A percentile compares a stretch with the other conserved stretches of the same genome.
Evolutionary conservation across 495 filamentous ascomycete species (phyloP).

Genomic region (Penicillium coffeae): DNA sequence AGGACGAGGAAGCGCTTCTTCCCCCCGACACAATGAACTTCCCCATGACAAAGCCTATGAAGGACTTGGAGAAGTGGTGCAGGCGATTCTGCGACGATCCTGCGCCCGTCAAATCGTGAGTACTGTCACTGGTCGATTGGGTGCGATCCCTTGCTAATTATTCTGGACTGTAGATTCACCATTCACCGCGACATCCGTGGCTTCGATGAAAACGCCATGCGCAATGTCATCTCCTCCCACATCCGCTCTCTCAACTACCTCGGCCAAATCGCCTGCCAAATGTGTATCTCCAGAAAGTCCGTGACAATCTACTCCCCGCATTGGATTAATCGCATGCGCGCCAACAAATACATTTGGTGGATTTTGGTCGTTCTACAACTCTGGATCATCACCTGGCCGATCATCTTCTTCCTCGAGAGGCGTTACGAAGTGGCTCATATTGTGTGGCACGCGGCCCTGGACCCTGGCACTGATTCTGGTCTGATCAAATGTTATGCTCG

Average conservation of each 20-base stretch:
- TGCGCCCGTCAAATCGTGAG: conserved; percentile 40
- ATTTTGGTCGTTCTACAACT: conserved; percentile 38
- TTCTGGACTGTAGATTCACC: conserved; percentile 28
- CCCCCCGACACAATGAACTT: not conserved
- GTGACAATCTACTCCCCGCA: conserved; percentile 45
- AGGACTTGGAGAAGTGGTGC: conserved; percentile 34
- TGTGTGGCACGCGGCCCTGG: conserved; percentile 29
- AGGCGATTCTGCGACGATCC: conserved; percentile 38
- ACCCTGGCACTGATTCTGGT: conserved; percentile 3
- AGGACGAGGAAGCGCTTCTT: conserved; percentile 3
- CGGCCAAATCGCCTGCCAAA: conserved; percentile 26
- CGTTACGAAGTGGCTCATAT: conserved; percentile 36
- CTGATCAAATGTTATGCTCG: conserved; percentile 23
- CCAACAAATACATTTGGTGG: conserved; percentile 36
- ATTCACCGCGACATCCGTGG: conserved; percentile 33
- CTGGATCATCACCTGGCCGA: conserved; percentile 44
- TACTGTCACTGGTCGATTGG: not conserved
- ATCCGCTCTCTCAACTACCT: conserved; percentile 42
- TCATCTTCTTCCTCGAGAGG: conserved; percentile 40
- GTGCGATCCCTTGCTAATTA: too few species aligned
- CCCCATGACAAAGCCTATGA: conserved; percentile 1
- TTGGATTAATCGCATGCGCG: conserved; percentile 42
- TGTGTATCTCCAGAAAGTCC: conserved; percentile 21
- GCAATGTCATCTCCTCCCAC: conserved; percentile 31
- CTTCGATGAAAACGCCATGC: conserved; percentile 30